Evolutionary conservation across 805 yeast genomes (phyloP), one percentile per base, ranked within the genome.

Genomic region (Ogataea allantospora): DNA sequence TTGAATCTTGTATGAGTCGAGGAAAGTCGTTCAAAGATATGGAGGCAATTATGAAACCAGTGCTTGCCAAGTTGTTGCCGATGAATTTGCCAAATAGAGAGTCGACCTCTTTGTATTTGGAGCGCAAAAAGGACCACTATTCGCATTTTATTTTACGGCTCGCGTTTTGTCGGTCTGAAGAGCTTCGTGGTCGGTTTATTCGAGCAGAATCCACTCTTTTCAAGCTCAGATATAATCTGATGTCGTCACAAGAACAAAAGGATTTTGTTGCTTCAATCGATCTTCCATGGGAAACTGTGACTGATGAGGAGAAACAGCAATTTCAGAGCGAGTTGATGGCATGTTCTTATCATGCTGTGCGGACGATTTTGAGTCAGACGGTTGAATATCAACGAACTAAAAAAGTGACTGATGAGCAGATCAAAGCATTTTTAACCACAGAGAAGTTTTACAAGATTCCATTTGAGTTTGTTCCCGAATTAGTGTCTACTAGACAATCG

Each of bases 161-260:
- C 26, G 96, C 95, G 30, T 93, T 93, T 58, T 86, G 97, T 57
- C 78, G 95, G 46, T 76, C 79, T 3, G 86, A 85, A 33, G 98
- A 91, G 43, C 70, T 89, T 33, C 74, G 97, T 45, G 76, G 72
- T 23, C 77, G 91, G 55, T 91, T 93, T 53, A 68, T 86, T 21
- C 75, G 78, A 48, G 78, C 88, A 21, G 99, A 93, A 58, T 68
- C 83, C 0, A 63, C 72, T 10, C 66, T 93, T 27, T 88, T 93
- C 64, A 78, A 75, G 53, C 65, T 88, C 31, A 71, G 99, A 46
- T 91, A 75, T 58, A 72, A 72, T 44, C 60, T 71, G 56, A 67
- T 86, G 41, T 80, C 82, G 24, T 66, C 75, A 0, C 58, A 61
- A 6, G 96, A 88, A 50, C 89, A 85, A 49, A 70, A 71, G 27